A percentile compares a stretch with the other conserved stretches of the same genome.
Evolutionary conservation across 495 filamentous ascomycete species (phyloP).

Genomic region (Neurospora hispaniola): DNA sequence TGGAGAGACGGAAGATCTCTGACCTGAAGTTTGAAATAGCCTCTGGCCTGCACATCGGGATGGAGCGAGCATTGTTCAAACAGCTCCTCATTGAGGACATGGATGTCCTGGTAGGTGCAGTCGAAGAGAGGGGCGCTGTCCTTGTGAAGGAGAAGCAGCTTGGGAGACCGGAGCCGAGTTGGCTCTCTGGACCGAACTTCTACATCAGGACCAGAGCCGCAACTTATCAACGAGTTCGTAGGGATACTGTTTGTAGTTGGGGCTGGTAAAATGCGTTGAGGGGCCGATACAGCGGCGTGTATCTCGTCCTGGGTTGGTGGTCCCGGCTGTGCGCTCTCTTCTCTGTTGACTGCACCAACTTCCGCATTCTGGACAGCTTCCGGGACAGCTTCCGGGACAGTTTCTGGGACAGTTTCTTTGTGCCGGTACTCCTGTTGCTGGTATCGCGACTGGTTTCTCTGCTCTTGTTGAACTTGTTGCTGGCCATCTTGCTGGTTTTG

Average conservation of each 20-base stretch:
- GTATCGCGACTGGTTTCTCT: neutral
- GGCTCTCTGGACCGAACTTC: neutral
- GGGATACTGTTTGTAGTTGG: neutral
- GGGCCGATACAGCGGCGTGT: neutral
- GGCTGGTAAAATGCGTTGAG: neutral
- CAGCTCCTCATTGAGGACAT: slow-evolving; percentile 20
- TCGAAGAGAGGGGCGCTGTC: slow-evolving; percentile 18
- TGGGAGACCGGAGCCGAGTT: slow-evolving; percentile 1
- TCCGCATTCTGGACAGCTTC: neutral
- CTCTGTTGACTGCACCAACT: neutral
- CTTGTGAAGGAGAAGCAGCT: slow-evolving; percentile 1
- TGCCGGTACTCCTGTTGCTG: neutral
- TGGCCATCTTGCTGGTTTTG: neutral
- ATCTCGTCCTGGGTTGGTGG: neutral
- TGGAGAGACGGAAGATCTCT: slow-evolving; percentile 13
- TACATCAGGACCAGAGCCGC: neutral
- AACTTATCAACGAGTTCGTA: neutral
- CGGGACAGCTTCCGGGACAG: neutral
- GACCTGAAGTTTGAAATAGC: slow-evolving; percentile 26
- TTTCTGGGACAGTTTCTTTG: neutral
- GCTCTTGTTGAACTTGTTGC: neutral
- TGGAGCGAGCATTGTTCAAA: slow-evolving; percentile 21
- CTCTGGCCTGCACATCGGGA: slow-evolving; percentile 14
- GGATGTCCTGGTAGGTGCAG: slow-evolving; percentile 21
- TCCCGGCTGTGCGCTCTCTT: neutral